A percentile compares a stretch with the other conserved stretches of the same genome.
Evolutionary conservation across 2,329 filamentous ascomycete genomes (phyloP).

Genomic region (Ascosphaera acerosa): DNA sequence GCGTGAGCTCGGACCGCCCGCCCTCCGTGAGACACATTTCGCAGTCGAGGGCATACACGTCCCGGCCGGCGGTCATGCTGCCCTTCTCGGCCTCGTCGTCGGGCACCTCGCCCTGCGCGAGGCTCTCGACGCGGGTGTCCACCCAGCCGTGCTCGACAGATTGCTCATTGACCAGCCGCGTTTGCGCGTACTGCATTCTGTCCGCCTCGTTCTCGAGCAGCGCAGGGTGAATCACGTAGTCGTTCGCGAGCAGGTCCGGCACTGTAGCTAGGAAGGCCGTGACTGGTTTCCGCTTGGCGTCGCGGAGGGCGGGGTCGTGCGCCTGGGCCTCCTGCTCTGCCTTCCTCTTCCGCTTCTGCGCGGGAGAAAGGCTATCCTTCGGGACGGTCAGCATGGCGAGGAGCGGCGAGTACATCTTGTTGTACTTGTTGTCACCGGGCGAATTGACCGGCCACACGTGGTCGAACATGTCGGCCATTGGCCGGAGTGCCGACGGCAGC

Average conservation of each 20-base stretch:
- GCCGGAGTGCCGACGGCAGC: conserved; percentile 29
- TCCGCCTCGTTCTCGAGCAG: conserved; percentile 34
- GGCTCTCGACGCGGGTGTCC: conserved; percentile 40
- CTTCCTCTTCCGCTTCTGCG: conserved; percentile 25
- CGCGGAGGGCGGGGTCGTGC: too few species aligned
- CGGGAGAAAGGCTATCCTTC: conserved; percentile 18
- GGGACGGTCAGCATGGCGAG: conserved; percentile 60
- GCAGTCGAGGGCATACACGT: conserved; percentile 66
- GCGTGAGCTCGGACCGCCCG: conserved; percentile 57
- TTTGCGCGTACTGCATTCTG: conserved; percentile 26
- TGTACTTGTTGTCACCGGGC: conserved; percentile 59
- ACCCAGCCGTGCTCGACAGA: conserved; percentile 47
- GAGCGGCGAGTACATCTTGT: conserved; percentile 65
- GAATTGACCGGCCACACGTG: conserved; percentile 77
- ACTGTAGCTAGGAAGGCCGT: conserved; percentile 49
- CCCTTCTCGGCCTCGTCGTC: conserved; percentile 51
- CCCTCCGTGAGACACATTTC: conserved; percentile 89
- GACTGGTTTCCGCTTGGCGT: conserved; percentile 41
- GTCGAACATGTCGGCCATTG: conserved; percentile 58
- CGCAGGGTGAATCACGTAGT: conserved; percentile 63
- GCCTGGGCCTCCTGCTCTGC: conserved; percentile 31
- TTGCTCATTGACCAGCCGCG: conserved; percentile 26
- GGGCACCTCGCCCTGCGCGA: conserved; percentile 42
- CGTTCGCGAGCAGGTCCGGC: conserved; percentile 56
- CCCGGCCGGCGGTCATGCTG: conserved; percentile 58